Evolutionary conservation across 768 basidiomycete genomes (phyloP), one percentile per base, ranked within the genome.

Genomic region (Hericium rajendrae): DNA sequence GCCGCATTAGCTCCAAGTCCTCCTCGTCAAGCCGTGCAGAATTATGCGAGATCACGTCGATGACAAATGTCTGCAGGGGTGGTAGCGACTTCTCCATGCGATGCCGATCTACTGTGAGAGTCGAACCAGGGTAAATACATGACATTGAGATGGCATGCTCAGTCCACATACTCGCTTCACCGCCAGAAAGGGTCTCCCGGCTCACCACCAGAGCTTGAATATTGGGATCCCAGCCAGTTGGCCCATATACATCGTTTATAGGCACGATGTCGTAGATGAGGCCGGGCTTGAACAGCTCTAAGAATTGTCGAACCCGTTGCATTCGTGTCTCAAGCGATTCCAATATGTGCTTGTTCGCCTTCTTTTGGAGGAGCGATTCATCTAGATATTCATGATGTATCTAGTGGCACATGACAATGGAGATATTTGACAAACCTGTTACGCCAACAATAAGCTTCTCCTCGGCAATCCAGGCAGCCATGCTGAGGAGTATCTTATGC

Each of bases 401-500:
- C 15, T 22, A 11, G 24, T 43, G 32, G 41, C 20, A 16, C 38
- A n/a, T 54, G 48, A 16, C 16, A 5, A 46, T 46, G 9, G 11
- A 9, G 18, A n/a, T 46, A 20, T 2, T 51, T 22, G n/a, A 63
- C 77, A 65, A 57, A 88, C 91, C 87, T 54, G 91, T 90, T 40
- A 98, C 74, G 4, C 97, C 97, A 61, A 97, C 84, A 59, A 98
- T 91, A 65, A 98, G 72, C 69, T 93, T 94, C 60, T 77, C 69
- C 48, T 72, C 68, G 0, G 94, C 77, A 56, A 98, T 84, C 79
- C 87, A 93, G 1, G 90, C 84, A 12, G 83, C 87, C 84, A 97
- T 92, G 66, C 91, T 90, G 11, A 99, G 80, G 28, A 99, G 81
- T 59, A 99, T 94, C 72, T 97, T 97, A 74, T 99, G 97, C 0